Percentiles rank a stretch among this genome's conserved stretches.
Conservation (phyloP, 148 eudicot genomes). For the Bassia scoparia region DNA sequence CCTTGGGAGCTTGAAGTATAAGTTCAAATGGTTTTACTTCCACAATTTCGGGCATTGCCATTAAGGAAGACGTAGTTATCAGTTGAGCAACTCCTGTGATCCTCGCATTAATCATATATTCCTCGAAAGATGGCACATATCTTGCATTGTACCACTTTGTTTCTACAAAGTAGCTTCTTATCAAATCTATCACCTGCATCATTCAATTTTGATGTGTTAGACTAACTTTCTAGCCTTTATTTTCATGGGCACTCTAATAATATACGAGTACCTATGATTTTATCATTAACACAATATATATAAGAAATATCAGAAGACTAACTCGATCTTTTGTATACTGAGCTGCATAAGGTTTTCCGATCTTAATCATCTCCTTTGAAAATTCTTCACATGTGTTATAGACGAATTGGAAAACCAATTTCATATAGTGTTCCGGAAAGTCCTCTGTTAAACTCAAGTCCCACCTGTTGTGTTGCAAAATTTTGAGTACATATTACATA, state of each 20-base stretch:
- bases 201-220: not conserved
- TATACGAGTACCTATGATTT: no score
- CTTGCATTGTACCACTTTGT: conserved; percentile 28
- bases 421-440: conserved; percentile 19
- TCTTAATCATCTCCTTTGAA: conserved; percentile 12
- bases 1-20: conserved; percentile 16
- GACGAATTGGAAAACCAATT: conserved; percentile 18
- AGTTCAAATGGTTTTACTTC: conserved; percentile 28
- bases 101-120: conserved; percentile 29
- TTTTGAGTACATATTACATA: not conserved
- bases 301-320: no score
- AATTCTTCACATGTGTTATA: not conserved
- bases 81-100: conserved; percentile 22
- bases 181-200: conserved; percentile 27
- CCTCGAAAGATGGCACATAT: conserved; percentile 29
- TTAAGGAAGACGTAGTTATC: conserved; percentile 14
- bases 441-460: conserved; percentile 15
- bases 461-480: conserved; percentile 14
- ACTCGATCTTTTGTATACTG: conserved; percentile 23
- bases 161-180: conserved; percentile 26
- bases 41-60: conserved; percentile 30
- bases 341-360: conserved; percentile 24
- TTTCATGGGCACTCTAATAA: no score
- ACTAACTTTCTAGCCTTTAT: no score
- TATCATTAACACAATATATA: no score